Conservation (phyloP, 176 grass and related monocot genomes). For the Poa pratensis region DNA sequence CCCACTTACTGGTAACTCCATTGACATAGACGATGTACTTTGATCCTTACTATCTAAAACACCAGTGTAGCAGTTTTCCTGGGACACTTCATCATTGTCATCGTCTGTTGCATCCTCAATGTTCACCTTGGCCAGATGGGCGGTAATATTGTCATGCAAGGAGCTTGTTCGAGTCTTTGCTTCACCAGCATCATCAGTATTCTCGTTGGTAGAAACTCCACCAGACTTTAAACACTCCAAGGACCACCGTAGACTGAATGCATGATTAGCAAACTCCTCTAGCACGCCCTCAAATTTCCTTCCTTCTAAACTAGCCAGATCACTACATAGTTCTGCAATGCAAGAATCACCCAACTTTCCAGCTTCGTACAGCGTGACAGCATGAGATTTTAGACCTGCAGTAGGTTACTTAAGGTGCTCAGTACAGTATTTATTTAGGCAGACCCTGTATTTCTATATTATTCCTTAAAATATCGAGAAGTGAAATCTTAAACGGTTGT, state of each 20-base stretch:
- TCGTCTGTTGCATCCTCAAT: slow-evolving; percentile 36
- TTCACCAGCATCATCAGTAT: slow-evolving; percentile 45
- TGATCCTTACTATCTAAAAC: slow-evolving; percentile 46
- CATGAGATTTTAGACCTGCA: slow-evolving; percentile 98
- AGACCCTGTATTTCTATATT: slow-evolving; percentile 24
- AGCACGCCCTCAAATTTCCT: slow-evolving; percentile 96
- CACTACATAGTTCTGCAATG: slow-evolving; percentile 82
- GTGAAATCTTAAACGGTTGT: background rate
- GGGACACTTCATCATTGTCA: slow-evolving; percentile 29
- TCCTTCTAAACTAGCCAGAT: slow-evolving; percentile 93
- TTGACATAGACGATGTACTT: slow-evolving; percentile 14
- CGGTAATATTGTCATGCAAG: slow-evolving; percentile 45
- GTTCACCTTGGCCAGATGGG: slow-evolving; percentile 40
- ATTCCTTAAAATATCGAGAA: slow-evolving; percentile 9
- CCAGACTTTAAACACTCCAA: slow-evolving; percentile 90
- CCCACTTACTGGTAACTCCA: slow-evolving; percentile 37
- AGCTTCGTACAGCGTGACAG: slow-evolving; percentile 97
- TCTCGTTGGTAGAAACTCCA: slow-evolving; percentile 54
- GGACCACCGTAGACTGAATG: slow-evolving; percentile 89
- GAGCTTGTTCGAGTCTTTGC: slow-evolving; percentile 35
- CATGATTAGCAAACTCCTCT: slow-evolving; percentile 96
- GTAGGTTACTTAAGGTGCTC: slow-evolving; percentile 35
- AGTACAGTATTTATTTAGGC: slow-evolving; percentile 3
- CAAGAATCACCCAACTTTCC: slow-evolving; percentile 95
- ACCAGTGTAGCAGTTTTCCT: slow-evolving; percentile 20